Conservation (phyloP, 805 yeast species). For the Hanseniaspora vineae region DNA sequence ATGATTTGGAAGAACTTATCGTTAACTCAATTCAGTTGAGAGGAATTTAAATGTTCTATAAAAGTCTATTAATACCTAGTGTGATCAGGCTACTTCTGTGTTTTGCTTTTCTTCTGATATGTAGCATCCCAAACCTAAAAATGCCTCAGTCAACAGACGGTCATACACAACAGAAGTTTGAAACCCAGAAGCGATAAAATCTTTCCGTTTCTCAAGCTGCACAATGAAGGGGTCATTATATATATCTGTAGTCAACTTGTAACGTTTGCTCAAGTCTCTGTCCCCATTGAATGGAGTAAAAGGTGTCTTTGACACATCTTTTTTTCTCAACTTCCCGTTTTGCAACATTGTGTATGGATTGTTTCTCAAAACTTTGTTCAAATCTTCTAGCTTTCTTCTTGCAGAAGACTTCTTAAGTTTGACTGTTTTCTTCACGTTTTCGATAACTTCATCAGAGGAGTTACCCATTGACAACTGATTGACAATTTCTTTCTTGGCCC, state of each 20-base stretch:
- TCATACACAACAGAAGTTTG: slow-evolving; percentile 54
- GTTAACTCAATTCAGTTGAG: slow-evolving; percentile 37
- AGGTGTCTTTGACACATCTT: slow-evolving; percentile 35
- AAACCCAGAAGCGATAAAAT: slow-evolving; percentile 80
- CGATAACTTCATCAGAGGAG: slow-evolving; percentile 36
- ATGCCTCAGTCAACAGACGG: slow-evolving; percentile 76
- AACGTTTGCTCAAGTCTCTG: slow-evolving; percentile 43
- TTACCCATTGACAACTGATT: slow-evolving; percentile 35
- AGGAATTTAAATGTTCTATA: slow-evolving; percentile 21
- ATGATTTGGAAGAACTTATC: slow-evolving; percentile 28
- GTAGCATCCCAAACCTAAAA: slow-evolving; percentile 76
- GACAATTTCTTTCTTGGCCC: slow-evolving; percentile 44
- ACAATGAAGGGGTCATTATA: slow-evolving; percentile 57
- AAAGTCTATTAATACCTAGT: background rate
- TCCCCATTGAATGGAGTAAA: slow-evolving; percentile 95
- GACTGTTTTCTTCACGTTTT: slow-evolving; percentile 38
- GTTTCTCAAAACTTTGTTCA: slow-evolving; percentile 25
- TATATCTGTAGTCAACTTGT: slow-evolving; percentile 28
- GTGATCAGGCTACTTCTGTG: slow-evolving; percentile 5
- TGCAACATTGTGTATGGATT: slow-evolving; percentile 24
- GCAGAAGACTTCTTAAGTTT: slow-evolving; percentile 48
- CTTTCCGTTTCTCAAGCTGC: slow-evolving; percentile 40
- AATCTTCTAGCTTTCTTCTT: slow-evolving; percentile 37
- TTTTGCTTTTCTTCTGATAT: slow-evolving; percentile 43
- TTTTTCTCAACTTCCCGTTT: slow-evolving; percentile 15